Conservation (phyloP, 2,329 filamentous ascomycete genomes). For the Fusarium nurragi region DNA sequence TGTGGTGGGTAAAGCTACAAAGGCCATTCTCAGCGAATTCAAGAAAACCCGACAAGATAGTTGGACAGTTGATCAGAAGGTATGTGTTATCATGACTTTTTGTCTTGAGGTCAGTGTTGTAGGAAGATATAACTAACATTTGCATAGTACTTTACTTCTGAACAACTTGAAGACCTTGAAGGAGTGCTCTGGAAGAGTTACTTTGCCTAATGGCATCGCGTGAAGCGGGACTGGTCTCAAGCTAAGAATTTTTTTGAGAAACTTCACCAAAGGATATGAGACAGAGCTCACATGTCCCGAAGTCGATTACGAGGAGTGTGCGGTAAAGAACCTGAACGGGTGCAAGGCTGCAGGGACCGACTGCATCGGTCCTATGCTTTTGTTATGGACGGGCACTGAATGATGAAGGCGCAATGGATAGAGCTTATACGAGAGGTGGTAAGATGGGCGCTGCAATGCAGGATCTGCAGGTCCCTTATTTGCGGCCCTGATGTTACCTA, state of each 20-base stretch:
- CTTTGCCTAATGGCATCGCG: constrained; percentile 73
- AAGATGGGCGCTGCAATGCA: constrained; percentile 11
- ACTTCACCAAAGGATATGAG: neutral
- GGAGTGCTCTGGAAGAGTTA: constrained; percentile 99
- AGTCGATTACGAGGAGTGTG: neutral
- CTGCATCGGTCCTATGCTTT: constrained; percentile 19
- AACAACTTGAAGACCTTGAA: constrained; percentile 94
- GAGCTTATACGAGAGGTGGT: constrained; percentile 36
- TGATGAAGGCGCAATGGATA: constrained; percentile 25
- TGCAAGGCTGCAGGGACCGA: neutral
- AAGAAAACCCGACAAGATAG: constrained; percentile 99
- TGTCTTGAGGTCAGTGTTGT: neutral
- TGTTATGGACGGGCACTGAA: constrained; percentile 14
- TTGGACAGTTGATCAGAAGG: constrained; percentile 98
- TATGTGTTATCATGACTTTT: constrained; percentile 55
- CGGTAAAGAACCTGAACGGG: neutral
- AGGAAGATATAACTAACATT: constrained; percentile 41
- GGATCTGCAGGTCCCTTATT: neutral
- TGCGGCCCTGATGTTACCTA: neutral
- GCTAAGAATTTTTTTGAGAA: constrained; percentile 4
- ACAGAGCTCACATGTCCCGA: neutral
- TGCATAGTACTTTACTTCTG: constrained; percentile 79
- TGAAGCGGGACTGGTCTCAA: constrained; percentile 17
- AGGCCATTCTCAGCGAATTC: constrained; percentile 93
- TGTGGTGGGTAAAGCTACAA: constrained; percentile 94